These are phyloP conservation scores for Casuarina glauca DNA, from an alignment of 306 rosid genomes.

Conservation along the genomic window DNA sequence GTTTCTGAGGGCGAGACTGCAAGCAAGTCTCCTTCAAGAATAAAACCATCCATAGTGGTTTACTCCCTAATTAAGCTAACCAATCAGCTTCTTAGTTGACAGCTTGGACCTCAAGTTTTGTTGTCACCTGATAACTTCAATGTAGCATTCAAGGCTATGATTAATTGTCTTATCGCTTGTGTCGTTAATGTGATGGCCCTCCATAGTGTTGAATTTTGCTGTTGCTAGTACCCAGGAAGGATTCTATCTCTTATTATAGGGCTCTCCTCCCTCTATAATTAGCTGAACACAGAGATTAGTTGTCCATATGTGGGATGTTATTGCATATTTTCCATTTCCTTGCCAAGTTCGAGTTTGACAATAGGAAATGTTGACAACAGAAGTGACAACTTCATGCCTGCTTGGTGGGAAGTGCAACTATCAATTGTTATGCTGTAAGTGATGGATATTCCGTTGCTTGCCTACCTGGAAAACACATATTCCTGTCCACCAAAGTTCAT, in stretches of 20 bases:
- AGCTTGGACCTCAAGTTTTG: neutral
- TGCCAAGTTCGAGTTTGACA: neutral
- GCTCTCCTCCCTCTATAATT: neutral
- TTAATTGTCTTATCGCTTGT: neutral
- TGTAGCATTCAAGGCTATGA: neutral
- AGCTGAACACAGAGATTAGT: neutral
- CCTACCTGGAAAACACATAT: conserved; percentile 29
- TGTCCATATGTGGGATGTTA: neutral
- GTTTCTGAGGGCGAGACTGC: too few species aligned
- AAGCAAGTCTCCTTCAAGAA: neutral
- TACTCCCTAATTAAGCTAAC: neutral
- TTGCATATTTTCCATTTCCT: conserved; percentile 1
- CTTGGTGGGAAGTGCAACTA: neutral
- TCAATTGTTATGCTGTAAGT: neutral
- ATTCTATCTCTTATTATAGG: neutral
- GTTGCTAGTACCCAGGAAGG: neutral
- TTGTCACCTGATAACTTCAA: neutral
- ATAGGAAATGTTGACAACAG: neutral
- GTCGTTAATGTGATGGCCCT: neutral
- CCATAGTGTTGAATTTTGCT: neutral
- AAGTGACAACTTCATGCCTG: neutral
- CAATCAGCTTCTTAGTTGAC: neutral
- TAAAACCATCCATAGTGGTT: neutral
- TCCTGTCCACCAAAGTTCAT: conserved; percentile 24
- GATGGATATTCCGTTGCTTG: conserved; percentile 19